A percentile compares a stretch with the other conserved stretches of the same genome.
Evolutionary conservation across 805 yeast species (phyloP).

Genomic region (Myxozyma nipponensis): DNA sequence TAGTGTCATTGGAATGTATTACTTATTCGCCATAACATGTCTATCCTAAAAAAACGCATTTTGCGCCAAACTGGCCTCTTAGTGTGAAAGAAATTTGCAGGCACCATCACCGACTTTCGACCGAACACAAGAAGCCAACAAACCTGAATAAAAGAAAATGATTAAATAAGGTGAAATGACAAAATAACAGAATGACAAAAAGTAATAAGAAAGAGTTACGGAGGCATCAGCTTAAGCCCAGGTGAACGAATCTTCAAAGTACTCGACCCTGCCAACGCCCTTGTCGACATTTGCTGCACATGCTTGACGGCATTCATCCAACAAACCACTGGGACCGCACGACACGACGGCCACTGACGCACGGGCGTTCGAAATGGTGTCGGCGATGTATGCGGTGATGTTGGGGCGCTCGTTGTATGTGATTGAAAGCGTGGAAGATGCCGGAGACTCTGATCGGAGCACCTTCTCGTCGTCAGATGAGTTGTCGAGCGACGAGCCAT

Average conservation of each 20-base stretch:
- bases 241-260: conserved; percentile 15
- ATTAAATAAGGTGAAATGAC: too few relatives aligned
- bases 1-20: too few relatives aligned
- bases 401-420: conserved; percentile 4
- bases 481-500: not conserved
- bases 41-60: too few relatives aligned
- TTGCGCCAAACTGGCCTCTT: too few relatives aligned
- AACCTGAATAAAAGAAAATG: too few relatives aligned
- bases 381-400: not conserved
- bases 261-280: conserved; percentile 7
- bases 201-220: too few relatives aligned
- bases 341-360: conserved; percentile 12
- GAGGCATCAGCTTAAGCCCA: conserved; percentile 2
- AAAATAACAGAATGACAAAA: too few relatives aligned
- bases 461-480: conserved; percentile 2
- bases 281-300: conserved; percentile 12
- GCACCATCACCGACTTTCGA: too few relatives aligned
- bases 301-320: conserved; percentile 10
- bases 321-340: conserved; percentile 10
- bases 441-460: not conserved
- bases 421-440: not conserved
- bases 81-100: too few relatives aligned
- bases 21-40: too few relatives aligned
- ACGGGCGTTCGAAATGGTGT: conserved; percentile 3
- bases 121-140: too few relatives aligned